Percentiles rank a stretch among this genome's conserved stretches.
phyloP scores from a whole-genome alignment of 2,329 filamentous ascomycete genomes.

The Penicillium hordei region DNA sequence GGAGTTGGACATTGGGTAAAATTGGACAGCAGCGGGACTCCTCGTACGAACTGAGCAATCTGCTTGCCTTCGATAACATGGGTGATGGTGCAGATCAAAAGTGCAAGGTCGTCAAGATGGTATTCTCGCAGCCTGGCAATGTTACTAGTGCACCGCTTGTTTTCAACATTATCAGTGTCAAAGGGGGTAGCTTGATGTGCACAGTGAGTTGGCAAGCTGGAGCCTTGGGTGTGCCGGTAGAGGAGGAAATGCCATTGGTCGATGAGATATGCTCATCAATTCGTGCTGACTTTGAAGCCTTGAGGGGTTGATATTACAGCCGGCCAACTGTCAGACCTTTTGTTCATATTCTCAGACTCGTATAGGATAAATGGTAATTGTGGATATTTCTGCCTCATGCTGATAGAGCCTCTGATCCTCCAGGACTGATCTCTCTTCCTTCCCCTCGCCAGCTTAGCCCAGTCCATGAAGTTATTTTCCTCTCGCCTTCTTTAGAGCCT shows the following conservation, averaged over 20 bases:
- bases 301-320: not conserved
- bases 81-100: conserved; percentile 14
- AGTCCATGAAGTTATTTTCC: not conserved
- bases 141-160: conserved; percentile 39
- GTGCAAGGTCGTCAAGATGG: conserved; percentile 35
- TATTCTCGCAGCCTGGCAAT: conserved; percentile 49
- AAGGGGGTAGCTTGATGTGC: conserved; percentile 41
- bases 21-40: conserved; percentile 40
- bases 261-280: conserved; percentile 18
- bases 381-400: not conserved
- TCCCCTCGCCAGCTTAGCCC: not conserved
- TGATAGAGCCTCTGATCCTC: not conserved
- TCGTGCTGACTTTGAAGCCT: conserved; percentile 11
- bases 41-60: conserved; percentile 51
- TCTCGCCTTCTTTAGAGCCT: not conserved
- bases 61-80: conserved; percentile 42
- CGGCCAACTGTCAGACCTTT: not conserved
- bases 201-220: conserved; percentile 47
- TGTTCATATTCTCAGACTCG: not conserved
- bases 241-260: conserved; percentile 23
- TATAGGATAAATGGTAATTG: not conserved
- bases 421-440: not conserved
- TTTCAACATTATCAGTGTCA: conserved; percentile 46
- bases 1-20: conserved; percentile 43
- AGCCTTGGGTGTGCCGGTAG: conserved; percentile 40